phyloP scores from a whole-genome alignment of 2,329 filamentous ascomycete genomes.

The Juglanconis sp. region DNA sequence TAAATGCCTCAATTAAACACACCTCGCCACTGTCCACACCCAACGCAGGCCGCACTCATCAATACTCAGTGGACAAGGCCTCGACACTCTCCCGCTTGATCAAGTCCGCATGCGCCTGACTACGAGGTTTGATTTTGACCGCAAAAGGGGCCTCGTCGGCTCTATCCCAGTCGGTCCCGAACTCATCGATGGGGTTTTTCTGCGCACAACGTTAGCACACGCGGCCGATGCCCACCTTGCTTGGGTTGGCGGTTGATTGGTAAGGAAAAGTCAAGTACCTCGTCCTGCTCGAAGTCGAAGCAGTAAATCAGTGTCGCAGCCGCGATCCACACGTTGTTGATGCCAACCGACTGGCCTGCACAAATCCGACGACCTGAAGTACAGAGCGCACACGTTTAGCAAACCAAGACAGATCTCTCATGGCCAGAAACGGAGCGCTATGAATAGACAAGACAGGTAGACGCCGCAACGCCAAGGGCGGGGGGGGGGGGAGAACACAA shows the following conservation, averaged over 20 bases:
- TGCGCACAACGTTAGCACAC: not conserved
- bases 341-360: slow-evolving; percentile 31
- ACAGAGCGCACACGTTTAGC: no score
- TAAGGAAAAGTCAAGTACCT: not conserved
- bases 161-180: no score
- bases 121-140: slow-evolving; percentile 18
- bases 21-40: no score
- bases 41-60: no score
- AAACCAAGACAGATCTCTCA: no score
- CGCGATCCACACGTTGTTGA: slow-evolving; percentile 29
- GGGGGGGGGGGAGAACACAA: no score
- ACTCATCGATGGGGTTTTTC: not conserved
- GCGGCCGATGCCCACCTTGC: no score
- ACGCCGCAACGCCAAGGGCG: no score
- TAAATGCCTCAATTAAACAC: no score
- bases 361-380: slow-evolving; percentile 27
- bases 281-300: slow-evolving; percentile 23
- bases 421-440: not conserved
- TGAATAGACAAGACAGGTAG: not conserved
- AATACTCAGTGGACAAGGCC: no score
- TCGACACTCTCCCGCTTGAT: not conserved
- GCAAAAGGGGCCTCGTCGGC: slow-evolving; percentile 11
- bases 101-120: slow-evolving; percentile 15
- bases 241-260: no score
- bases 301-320: slow-evolving; percentile 28